These are phyloP conservation scores for Nannizzia gypsea DNA, from an alignment of 2,329 filamentous ascomycete species.

Conservation along the genomic window DNA sequence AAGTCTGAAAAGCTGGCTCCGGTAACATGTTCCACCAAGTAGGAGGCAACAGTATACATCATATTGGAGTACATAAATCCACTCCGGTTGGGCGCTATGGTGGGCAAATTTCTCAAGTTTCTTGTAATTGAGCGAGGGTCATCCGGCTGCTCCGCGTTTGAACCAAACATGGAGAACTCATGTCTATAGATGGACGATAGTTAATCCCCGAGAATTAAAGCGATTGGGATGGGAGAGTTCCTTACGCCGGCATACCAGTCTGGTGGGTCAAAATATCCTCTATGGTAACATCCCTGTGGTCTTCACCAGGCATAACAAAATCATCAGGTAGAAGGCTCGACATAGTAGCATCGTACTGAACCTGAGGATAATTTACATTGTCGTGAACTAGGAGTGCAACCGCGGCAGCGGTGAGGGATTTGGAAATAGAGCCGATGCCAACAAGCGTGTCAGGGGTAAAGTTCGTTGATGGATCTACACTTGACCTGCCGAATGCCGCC, in stretches of 20 bases:
- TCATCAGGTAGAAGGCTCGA: slow-evolving; percentile 40
- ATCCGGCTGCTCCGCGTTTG: neutral
- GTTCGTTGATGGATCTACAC: neutral
- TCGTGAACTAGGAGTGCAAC: slow-evolving; percentile 36
- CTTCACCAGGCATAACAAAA: slow-evolving; percentile 40
- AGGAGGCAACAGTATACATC: neutral
- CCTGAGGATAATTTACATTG: slow-evolving; percentile 22
- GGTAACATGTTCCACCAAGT: neutral
- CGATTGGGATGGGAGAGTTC: slow-evolving; percentile 14
- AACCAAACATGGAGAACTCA: neutral
- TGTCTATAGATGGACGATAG: neutral
- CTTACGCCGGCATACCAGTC: slow-evolving; percentile 39
- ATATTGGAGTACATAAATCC: neutral
- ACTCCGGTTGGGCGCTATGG: neutral
- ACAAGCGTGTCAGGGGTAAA: slow-evolving; percentile 18
- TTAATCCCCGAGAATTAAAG: neutral
- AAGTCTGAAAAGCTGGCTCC: neutral
- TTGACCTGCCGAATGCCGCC: neutral
- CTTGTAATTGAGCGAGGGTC: neutral
- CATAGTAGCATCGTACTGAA: slow-evolving; percentile 40
- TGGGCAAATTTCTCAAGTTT: neutral
- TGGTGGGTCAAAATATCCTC: slow-evolving; percentile 46
- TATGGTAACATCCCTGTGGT: slow-evolving; percentile 40
- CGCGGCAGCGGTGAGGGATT: slow-evolving; percentile 20
- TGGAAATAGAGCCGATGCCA: slow-evolving; percentile 18